phyloP scores from a whole-genome alignment of 345 rosid species.

The Eucalyptus erythrocorys region DNA sequence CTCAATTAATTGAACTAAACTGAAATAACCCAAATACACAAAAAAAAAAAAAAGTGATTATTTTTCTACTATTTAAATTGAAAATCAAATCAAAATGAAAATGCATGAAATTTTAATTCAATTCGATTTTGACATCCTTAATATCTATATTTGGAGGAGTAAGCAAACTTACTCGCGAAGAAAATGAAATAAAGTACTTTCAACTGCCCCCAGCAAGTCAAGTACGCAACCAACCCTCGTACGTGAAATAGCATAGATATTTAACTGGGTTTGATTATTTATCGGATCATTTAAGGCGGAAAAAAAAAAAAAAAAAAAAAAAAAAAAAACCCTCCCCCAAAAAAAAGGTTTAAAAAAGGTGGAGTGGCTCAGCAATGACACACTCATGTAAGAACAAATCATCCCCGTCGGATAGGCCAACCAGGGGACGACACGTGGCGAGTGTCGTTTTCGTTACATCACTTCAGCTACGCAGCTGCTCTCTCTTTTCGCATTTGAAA shows the following conservation, averaged over 20 bases:
- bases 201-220: neutral
- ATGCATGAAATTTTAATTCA: no score
- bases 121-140: rapidly evolving
- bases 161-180: rapidly evolving
- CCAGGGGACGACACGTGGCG: neutral
- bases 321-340: no score
- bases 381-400: neutral
- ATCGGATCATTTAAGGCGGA: no score
- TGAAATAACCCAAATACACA: no score
- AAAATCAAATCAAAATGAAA: rapidly evolving
- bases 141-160: neutral
- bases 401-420: neutral
- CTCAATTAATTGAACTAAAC: no score
- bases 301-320: no score
- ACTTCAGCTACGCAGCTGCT: neutral
- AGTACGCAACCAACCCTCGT: neutral
- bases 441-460: neutral
- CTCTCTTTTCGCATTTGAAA: neutral
- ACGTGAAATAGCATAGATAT: no score
- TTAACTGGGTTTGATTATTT: neutral
- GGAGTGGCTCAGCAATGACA: neutral
- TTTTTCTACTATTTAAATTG: rapidly evolving
- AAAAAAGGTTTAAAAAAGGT: neutral
- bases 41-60: no score
- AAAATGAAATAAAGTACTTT: no score